Percentiles rank a stretch among this genome's conserved stretches.
phyloP scores from a whole-genome alignment of 495 filamentous ascomycete species.

The Aspergillus taichungensis region DNA sequence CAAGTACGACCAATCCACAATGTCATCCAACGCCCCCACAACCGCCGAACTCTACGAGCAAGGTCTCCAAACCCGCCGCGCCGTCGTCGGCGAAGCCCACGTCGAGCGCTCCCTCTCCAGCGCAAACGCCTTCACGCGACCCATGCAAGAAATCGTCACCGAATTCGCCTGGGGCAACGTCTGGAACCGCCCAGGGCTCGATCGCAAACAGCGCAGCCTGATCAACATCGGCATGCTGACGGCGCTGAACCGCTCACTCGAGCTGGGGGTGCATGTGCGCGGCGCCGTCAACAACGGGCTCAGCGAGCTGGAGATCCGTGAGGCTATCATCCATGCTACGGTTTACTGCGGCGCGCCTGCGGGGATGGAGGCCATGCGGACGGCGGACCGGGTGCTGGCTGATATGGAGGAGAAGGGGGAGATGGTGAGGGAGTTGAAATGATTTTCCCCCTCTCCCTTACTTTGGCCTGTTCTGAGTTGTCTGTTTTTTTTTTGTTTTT shows the following conservation, averaged over 20 bases:
- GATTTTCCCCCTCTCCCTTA: neutral
- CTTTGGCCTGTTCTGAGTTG: neutral
- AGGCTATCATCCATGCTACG: conserved; percentile 44
- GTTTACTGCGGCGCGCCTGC: conserved; percentile 50
- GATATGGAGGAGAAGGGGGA: conserved; percentile 31
- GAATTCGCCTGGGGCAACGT: conserved; percentile 47
- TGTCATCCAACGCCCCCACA: conserved; percentile 18
- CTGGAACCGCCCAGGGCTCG: conserved; percentile 47
- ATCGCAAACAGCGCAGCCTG: conserved; percentile 43
- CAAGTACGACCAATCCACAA: neutral
- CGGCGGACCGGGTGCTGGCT: conserved; percentile 24
- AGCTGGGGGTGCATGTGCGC: conserved; percentile 44
- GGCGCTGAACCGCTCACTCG: conserved; percentile 42
- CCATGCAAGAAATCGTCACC: conserved; percentile 45
- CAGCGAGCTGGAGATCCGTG: conserved; percentile 43
- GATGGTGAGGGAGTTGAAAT: conserved; percentile 1
- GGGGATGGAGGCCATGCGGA: conserved; percentile 44
- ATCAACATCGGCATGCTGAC: conserved; percentile 47
- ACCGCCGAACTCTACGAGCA: conserved; percentile 33
- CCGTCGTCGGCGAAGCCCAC: conserved; percentile 43
- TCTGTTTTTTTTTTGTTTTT: too few species aligned
- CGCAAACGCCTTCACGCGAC: conserved; percentile 38
- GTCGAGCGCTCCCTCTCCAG: conserved; percentile 37
- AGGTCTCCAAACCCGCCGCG: conserved; percentile 41
- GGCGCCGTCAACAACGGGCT: conserved; percentile 47